Evolutionary conservation across 139 green algal species (phyloP).

Genomic region (Limnomonas spitsbergensis): DNA sequence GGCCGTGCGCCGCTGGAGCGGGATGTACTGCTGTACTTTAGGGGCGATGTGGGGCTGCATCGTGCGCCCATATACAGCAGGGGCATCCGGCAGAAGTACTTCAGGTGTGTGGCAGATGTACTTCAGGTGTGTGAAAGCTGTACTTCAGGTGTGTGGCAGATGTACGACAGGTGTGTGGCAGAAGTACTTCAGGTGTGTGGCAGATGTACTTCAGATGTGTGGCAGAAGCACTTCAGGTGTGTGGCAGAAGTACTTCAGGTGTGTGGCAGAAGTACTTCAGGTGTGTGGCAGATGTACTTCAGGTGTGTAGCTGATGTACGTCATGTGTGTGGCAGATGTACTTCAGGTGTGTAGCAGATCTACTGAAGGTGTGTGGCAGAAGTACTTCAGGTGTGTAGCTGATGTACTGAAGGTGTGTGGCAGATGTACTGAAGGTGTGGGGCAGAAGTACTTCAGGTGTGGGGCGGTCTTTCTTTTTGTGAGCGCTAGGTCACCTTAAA

Average conservation of each 20-base stretch:
- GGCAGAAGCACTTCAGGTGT: slow-evolving; percentile 26
- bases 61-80: slow-evolving; percentile 26
- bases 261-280: slow-evolving; percentile 30
- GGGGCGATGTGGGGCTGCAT: slow-evolving; percentile 31
- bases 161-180: slow-evolving; percentile 38
- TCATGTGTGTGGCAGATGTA: slow-evolving; percentile 30
- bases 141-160: slow-evolving; percentile 27
- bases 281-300: not conserved
- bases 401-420: too few relatives aligned
- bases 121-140: slow-evolving; percentile 9
- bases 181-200: slow-evolving; percentile 12
- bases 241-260: slow-evolving; percentile 30
- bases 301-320: slow-evolving; percentile 20
- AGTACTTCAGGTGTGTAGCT: not conserved
- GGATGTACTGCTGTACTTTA: slow-evolving; percentile 32
- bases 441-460: too few relatives aligned
- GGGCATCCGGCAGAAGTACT: slow-evolving; percentile 35
- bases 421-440: too few relatives aligned
- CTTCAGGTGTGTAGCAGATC: slow-evolving; percentile 31
- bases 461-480: too few relatives aligned
- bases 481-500: too few relatives aligned
- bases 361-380: not conserved
- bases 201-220: not conserved
- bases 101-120: not conserved
- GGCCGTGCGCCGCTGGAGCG: slow-evolving; percentile 22